A percentile compares a stretch with the other conserved stretches of the same genome.
Conservation (phyloP, 805 yeast species). For the Naumovozyma castellii region DNA sequence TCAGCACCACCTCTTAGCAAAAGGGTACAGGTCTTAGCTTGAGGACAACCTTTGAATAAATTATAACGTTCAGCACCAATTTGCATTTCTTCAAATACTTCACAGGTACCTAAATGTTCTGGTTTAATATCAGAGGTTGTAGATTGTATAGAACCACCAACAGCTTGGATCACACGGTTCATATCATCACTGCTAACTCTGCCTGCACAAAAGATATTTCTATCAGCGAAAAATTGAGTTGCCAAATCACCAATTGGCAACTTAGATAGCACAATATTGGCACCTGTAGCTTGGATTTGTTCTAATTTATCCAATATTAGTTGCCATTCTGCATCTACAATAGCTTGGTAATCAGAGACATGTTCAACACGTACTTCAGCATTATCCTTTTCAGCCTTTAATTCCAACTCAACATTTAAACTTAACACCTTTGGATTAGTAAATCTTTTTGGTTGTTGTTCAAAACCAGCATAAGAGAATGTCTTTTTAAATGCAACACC, state of each 20-base stretch:
- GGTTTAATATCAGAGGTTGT: slow-evolving; percentile 61
- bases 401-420: slow-evolving; percentile 86
- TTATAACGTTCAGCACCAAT: slow-evolving; percentile 94
- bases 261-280: slow-evolving; percentile 85
- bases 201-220: slow-evolving; percentile 95
- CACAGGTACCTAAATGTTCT: slow-evolving; percentile 78
- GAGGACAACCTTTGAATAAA: slow-evolving; percentile 84
- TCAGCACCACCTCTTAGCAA: slow-evolving; percentile 96
- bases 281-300: slow-evolving; percentile 75
- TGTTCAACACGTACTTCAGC: slow-evolving; percentile 96
- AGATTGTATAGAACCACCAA: slow-evolving; percentile 83
- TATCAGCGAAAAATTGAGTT: slow-evolving; percentile 96
- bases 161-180: slow-evolving; percentile 87
- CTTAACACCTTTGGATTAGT: slow-evolving; percentile 70
- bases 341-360: slow-evolving; percentile 87
- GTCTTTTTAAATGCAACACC: slow-evolving; percentile 98
- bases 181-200: slow-evolving; percentile 82
- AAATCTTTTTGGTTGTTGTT: slow-evolving; percentile 91
- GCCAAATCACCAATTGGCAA: slow-evolving; percentile 97
- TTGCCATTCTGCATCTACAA: slow-evolving; percentile 99
- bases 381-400: slow-evolving; percentile 96
- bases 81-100: slow-evolving; percentile 80
- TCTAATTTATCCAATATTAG: slow-evolving; percentile 80
- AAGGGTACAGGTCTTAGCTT: slow-evolving; percentile 87
- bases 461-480: slow-evolving; percentile 96